Evolutionary conservation across 2,329 filamentous ascomycete genomes (phyloP), one percentile per base, ranked within the genome.

Genomic region (Furcasterigmium sp.): DNA sequence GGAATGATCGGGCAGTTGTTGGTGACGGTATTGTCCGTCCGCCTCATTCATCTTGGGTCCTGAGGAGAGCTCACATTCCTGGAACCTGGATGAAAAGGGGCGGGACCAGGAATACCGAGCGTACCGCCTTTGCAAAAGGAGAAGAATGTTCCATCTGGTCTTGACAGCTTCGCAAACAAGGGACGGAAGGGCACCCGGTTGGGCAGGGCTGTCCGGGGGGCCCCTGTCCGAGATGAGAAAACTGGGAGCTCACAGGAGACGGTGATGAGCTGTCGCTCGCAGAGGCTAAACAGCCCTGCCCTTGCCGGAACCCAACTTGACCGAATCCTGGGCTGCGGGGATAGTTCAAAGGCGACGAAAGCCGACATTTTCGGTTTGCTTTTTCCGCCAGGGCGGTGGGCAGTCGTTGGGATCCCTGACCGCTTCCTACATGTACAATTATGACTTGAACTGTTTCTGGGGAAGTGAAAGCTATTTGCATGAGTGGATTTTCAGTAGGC

Each of bases 101-200:
- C 13, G 11, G 11, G 28, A 11, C 29, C 29, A 14, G 29, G 17
- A 7, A 32, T 15, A n/a, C n/a, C n/a, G n/a, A n/a, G n/a, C n/a
- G n/a, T n/a, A n/a, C 32, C 32, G 32, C n/a, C 32, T 35, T 18
- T 7, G n/a, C 14, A 35, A n/a, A n/a, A n/a, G 26, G 38, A 40
- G 17, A 40, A 30, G 38, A 40, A 40, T 40, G 28, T 40, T 40
- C 38, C 38, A 40, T 40, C 18, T 30, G 38, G 30, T 26, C 38
- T 32, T 40, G 38, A 40, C 38, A 40, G 38, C 26, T 40, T 39
- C 20, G 38, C 18, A 40, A 32, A 32, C 38, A 21, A 29, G 38
- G 28, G 17, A 15, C 38, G 38, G 38, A 40, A 32, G 38, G 29
- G 38, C 38, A 32, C 38, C 38, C 38, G 32, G 32, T 35, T 35